Conservation (phyloP, 2,329 filamentous ascomycete genomes). For the Sphaceloma murrayae region DNA sequence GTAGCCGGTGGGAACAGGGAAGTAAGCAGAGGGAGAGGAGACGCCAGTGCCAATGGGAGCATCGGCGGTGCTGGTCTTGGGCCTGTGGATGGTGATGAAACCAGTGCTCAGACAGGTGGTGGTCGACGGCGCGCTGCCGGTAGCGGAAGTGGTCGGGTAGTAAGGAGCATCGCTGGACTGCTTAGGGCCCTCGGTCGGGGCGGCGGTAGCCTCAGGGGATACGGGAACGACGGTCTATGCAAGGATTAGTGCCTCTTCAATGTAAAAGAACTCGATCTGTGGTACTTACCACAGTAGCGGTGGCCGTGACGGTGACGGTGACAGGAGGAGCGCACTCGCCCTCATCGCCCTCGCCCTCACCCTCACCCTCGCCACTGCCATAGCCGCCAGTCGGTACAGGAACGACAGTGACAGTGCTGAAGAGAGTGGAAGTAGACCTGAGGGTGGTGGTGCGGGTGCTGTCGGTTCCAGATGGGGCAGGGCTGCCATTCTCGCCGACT, state of each 20-base stretch:
- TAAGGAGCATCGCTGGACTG: slow-evolving; percentile 17
- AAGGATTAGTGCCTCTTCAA: background rate
- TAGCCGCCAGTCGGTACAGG: slow-evolving; percentile 20
- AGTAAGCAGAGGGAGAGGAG: slow-evolving; percentile 2
- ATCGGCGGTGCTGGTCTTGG: slow-evolving; percentile 16
- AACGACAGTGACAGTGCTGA: slow-evolving; percentile 29
- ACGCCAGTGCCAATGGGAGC: slow-evolving; percentile 11
- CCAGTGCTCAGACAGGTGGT: slow-evolving; percentile 22
- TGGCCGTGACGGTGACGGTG: slow-evolving; percentile 29
- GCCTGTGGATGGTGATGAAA: slow-evolving; percentile 26
- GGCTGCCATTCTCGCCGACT: slow-evolving; percentile 11
- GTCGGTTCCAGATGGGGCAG: slow-evolving; percentile 6
- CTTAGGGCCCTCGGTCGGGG: slow-evolving; percentile 15
- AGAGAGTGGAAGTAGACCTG: slow-evolving; percentile 27
- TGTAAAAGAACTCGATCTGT: no score
- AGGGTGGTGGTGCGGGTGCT: slow-evolving; percentile 22
- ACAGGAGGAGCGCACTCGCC: slow-evolving; percentile 23
- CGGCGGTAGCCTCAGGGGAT: slow-evolving; percentile 8
- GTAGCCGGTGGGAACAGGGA: slow-evolving; percentile 12
- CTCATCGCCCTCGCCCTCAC: slow-evolving; percentile 18
- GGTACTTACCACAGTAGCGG: slow-evolving; percentile 23
- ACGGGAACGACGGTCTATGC: slow-evolving; percentile 6
- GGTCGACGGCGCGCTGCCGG: slow-evolving; percentile 16
- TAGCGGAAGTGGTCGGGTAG: slow-evolving; percentile 22
- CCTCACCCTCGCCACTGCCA: slow-evolving; percentile 17